Percentiles rank a stretch among this genome's conserved stretches.
These are phyloP conservation scores for Erigeron canadensis DNA, from an alignment of 129 eudicot species.

Conservation along the genomic window DNA sequence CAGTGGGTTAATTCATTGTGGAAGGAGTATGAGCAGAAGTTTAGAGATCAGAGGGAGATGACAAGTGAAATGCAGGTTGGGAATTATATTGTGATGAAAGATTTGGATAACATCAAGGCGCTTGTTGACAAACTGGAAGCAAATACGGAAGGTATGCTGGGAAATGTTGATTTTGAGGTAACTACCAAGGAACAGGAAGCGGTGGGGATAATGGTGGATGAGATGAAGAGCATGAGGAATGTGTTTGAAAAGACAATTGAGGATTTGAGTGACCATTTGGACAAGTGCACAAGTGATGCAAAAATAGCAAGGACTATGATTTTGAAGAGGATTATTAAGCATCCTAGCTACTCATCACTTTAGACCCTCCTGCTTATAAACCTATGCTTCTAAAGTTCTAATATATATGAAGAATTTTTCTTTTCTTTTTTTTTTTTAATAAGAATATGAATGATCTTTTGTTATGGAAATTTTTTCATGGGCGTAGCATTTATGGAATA, in stretches of 20 bases:
- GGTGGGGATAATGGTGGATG: background rate
- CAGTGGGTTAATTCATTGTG: conserved; percentile 7
- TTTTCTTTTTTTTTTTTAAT: too few species aligned
- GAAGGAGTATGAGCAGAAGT: background rate
- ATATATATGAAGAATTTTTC: too few species aligned
- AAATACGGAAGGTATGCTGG: background rate
- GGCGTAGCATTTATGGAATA: too few species aligned
- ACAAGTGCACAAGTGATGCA: background rate
- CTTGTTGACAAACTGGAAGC: background rate
- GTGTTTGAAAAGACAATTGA: background rate
- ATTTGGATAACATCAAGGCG: background rate
- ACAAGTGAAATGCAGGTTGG: background rate
- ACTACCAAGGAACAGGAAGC: background rate
- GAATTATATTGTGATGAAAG: conserved; percentile 4
- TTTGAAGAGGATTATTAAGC: background rate
- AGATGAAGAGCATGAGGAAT: background rate
- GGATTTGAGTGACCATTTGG: background rate
- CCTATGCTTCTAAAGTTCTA: too few species aligned
- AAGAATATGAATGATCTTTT: too few species aligned
- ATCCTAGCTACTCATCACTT: background rate
- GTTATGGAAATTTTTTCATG: too few species aligned
- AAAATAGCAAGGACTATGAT: background rate
- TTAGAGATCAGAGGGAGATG: background rate
- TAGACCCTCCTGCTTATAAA: too few species aligned
- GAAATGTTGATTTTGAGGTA: background rate